These are phyloP conservation scores for Epichloe uncinata DNA, from an alignment of 2,329 filamentous ascomycete species.

Conservation along the genomic window DNA sequence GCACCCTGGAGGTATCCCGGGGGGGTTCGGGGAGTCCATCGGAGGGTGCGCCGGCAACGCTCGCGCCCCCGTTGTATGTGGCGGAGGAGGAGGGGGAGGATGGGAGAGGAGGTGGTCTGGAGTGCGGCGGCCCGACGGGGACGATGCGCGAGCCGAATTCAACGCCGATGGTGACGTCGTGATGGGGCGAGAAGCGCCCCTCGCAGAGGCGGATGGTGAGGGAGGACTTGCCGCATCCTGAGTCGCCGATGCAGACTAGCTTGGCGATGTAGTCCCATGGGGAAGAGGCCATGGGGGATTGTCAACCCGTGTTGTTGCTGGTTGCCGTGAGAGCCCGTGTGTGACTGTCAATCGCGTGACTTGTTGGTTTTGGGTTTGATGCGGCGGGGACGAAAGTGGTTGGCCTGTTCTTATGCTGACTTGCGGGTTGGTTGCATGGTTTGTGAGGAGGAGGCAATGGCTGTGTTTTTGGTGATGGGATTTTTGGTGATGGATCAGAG, in stretches of 20 bases:
- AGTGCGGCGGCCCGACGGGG: conserved; percentile 71
- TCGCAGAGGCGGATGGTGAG: conserved; percentile 93
- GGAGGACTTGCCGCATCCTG: conserved; percentile 91
- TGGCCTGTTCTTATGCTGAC: not conserved
- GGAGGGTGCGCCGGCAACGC: not conserved
- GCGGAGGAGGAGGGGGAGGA: conserved; percentile 9
- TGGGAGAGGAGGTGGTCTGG: conserved; percentile 26
- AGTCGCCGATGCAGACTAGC: conserved; percentile 94
- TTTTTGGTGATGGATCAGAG: not conserved
- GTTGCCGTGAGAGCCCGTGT: not conserved
- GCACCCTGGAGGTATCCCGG: conserved; percentile 22
- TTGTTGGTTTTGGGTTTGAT: not conserved
- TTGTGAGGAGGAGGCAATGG: not conserved
- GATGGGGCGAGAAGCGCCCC: conserved; percentile 83
- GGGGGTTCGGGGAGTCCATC: conserved; percentile 43
- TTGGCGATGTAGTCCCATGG: conserved; percentile 99
- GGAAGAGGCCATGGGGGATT: conserved; percentile 39
- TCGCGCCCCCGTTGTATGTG: not conserved
- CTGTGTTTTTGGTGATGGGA: not conserved
- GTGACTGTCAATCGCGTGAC: no score
- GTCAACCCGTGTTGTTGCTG: not conserved
- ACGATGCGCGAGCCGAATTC: conserved; percentile 92
- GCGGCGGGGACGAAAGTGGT: not conserved
- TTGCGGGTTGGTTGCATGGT: not conserved
- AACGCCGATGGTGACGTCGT: conserved; percentile 95